Evolutionary conservation across 1,284 basidiomycete genomes (phyloP).

Genomic region (Cryptococcus deneoformans): DNA sequence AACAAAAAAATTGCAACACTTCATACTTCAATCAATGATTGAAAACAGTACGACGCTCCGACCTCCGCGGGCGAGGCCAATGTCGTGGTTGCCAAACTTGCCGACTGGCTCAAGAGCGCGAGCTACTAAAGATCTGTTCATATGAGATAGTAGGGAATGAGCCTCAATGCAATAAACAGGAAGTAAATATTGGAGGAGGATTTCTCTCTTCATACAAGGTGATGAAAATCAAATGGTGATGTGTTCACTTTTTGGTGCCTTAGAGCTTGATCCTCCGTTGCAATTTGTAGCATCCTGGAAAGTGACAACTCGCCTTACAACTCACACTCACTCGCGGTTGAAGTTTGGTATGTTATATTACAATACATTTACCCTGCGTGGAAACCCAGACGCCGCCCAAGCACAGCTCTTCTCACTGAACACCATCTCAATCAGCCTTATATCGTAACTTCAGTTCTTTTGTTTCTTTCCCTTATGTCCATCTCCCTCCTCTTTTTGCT

Average conservation of each 20-base stretch:
- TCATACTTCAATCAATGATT: too few species aligned
- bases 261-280: too few species aligned
- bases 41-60: constrained; percentile 60
- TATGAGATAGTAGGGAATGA: not conserved
- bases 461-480: constrained; percentile 1
- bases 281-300: too few species aligned
- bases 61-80: constrained; percentile 66
- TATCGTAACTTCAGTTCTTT: not conserved
- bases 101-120: constrained; percentile 72
- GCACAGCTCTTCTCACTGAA: not conserved
- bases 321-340: too few species aligned
- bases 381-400: too few species aligned
- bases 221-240: not conserved
- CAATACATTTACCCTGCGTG: not conserved
- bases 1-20: constrained; percentile 5
- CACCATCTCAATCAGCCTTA: not conserved
- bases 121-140: constrained; percentile 41
- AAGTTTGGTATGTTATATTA: not conserved
- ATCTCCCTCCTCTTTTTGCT: not conserved
- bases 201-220: not conserved
- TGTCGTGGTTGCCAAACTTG: constrained; percentile 67
- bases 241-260: not conserved
- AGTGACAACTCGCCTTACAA: too few species aligned
- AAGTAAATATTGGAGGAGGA: not conserved
- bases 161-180: not conserved